Evolutionary conservation across 306 rosid species (phyloP), one percentile per base, ranked within the genome.

Genomic region (Sechiopsis laciniata): DNA sequence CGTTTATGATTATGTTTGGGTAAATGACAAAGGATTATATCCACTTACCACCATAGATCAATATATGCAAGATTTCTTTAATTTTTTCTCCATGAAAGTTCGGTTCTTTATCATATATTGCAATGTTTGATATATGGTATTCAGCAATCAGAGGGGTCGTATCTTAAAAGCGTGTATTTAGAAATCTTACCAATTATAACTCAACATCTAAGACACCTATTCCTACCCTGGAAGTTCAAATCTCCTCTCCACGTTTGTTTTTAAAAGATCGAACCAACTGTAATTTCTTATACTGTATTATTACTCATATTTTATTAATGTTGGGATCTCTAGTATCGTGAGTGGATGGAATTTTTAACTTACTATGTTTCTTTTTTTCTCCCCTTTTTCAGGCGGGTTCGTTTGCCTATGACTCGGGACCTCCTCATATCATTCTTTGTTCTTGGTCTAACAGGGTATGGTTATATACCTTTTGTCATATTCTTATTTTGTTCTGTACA

Each of bases 371-470:
- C 53, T 60, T 10, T 77, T 32, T 37, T 37, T 37, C 84, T 70
- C 72, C 37, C 8, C 17, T 13, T 3, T 12, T 86, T 84, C 75
- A 93, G 98, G 74, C 87, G 81, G 73, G 78, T 74, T 73, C 91
- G 98, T 50, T 90, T 78, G 20, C 93, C 96, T 56, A 80, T 88
- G 85, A 93, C 88, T 45, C 84, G 82, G 81, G 59, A 62, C 54
- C 68, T 88, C 46, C 75, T 90, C 76, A 2, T 83, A 46, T 87
- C 98, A 17, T 87, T 93, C 81, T 88, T 90, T 81, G 73, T 88
- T 76, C 96, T 93, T 82, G 98, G 98, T 74, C 81, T 93, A 79
- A 85, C 96, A n/a, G 98, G 98, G 98, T 93, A 85, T 77, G 87
- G 56, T 19, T 3, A 26, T 48, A 61, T 58, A 9, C 20, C 37